These are phyloP conservation scores for Curvularia sp. DNA, from an alignment of 2,329 filamentous ascomycete genomes.

Conservation along the genomic window DNA sequence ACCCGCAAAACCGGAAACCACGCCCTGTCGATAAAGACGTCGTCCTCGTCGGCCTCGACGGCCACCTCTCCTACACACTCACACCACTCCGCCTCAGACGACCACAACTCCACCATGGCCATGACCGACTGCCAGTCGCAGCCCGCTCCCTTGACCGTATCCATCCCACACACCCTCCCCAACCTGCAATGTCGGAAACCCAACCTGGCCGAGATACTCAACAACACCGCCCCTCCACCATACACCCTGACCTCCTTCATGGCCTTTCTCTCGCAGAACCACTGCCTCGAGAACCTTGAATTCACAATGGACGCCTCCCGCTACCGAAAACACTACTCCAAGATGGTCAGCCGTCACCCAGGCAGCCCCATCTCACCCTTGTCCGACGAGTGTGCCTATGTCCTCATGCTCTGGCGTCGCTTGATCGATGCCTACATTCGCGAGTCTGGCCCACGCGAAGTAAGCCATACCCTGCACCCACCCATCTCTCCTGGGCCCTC, in stretches of 20 bases:
- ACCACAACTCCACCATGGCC: conserved; percentile 57
- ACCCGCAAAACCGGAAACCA: conserved; percentile 40
- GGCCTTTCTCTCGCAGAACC: conserved; percentile 95
- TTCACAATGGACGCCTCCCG: conserved; percentile 94
- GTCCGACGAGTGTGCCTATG: conserved; percentile 68
- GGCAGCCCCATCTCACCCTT: conserved; percentile 58
- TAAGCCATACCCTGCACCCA: conserved; percentile 20
- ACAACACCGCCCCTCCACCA: conserved; percentile 83
- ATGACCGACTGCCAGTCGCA: conserved; percentile 56
- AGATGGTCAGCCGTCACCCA: conserved; percentile 61
- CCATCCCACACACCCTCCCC: conserved; percentile 53
- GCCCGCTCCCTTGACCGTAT: conserved; percentile 59
- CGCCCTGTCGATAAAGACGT: conserved; percentile 42
- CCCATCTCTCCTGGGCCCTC: background rate
- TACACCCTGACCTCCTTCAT: conserved; percentile 94
- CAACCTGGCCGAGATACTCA: conserved; percentile 83
- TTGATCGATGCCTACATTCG: conserved; percentile 86
- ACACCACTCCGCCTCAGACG: conserved; percentile 38
- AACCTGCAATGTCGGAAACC: conserved; percentile 67
- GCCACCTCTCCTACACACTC: conserved; percentile 41
- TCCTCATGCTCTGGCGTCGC: conserved; percentile 84
- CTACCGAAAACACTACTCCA: conserved; percentile 73
- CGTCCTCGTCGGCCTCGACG: conserved; percentile 44
- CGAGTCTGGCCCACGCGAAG: conserved; percentile 48
- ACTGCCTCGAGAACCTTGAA: conserved; percentile 94